Conservation (phyloP, 108 stramenopile species). For the Nannochloropsis gaditana region DNA sequence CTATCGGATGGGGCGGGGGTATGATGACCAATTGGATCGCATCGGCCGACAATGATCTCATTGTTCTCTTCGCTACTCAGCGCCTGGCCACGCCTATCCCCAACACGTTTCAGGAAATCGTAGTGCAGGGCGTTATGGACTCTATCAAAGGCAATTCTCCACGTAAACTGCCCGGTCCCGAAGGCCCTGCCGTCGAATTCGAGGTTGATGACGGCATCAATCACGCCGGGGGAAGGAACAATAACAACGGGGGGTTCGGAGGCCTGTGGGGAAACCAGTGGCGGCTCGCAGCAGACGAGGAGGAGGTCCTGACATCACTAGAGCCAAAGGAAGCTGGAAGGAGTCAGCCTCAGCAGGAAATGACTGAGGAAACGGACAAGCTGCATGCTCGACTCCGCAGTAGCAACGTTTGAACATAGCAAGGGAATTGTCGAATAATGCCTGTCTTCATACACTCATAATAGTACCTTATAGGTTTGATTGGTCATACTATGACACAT, state of each 20-base stretch:
- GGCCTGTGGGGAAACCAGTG: conserved; percentile 4
- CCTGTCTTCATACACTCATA: no score
- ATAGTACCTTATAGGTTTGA: no score
- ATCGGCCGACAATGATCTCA: not conserved
- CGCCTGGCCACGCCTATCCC: conserved; percentile 1
- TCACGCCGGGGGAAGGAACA: not conserved
- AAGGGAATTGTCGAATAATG: no score
- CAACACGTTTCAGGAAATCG: not conserved
- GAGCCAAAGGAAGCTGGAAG: not conserved
- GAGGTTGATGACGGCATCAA: conserved; percentile 8
- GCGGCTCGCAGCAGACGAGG: not conserved
- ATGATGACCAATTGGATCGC: conserved; percentile 16
- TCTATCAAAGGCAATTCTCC: conserved; percentile 20
- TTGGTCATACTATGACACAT: no score
- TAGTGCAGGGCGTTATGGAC: conserved; percentile 3
- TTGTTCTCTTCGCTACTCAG: not conserved
- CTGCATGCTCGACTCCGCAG: no score
- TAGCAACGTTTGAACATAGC: no score
- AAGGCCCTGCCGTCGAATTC: not conserved
- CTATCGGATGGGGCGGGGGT: not conserved
- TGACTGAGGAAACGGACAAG: not conserved
- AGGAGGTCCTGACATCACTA: not conserved
- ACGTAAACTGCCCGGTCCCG: not conserved
- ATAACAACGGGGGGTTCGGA: not conserved
- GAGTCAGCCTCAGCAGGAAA: not conserved